Conservation (phyloP, 306 rosid genomes). For the Cucumis sativus region DNA sequence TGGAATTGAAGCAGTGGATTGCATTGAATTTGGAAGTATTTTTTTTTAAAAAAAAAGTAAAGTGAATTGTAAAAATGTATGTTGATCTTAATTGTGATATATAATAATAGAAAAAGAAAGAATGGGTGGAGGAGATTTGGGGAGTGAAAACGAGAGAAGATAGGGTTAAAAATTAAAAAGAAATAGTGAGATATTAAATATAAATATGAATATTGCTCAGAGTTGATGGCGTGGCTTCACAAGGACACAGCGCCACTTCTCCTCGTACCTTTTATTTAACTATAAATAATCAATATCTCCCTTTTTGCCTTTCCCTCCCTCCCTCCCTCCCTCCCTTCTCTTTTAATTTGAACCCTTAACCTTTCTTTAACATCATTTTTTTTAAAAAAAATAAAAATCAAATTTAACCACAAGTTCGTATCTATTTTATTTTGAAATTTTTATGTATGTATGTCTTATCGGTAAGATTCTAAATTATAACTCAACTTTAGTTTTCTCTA, state of each 20-base stretch:
- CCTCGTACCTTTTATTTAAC: slow-evolving; percentile 24
- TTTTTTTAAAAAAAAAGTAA: too few relatives aligned
- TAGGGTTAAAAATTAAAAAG: neutral
- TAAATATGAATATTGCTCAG: neutral
- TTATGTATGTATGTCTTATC: too few relatives aligned
- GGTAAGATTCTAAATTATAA: too few relatives aligned
- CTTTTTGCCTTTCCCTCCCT: neutral
- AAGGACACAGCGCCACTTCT: slow-evolving; percentile 67
- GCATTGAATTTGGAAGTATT: too few relatives aligned
- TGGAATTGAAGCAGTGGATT: too few relatives aligned
- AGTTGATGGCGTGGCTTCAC: slow-evolving; percentile 9
- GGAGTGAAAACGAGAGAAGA: slow-evolving; percentile 44
- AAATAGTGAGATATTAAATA: neutral
- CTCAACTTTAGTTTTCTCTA: too few relatives aligned
- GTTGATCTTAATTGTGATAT: neutral
- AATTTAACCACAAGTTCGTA: too few relatives aligned
- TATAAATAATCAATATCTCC: neutral
- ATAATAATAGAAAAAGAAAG: neutral
- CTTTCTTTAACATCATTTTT: too few relatives aligned
- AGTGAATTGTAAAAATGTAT: too few relatives aligned
- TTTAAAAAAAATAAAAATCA: too few relatives aligned
- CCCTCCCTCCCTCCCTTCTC: neutral
- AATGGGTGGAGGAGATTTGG: neutral
- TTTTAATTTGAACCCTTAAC: neutral
- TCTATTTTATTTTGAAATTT: too few relatives aligned